Evolutionary conservation across 768 basidiomycete genomes (phyloP).

Genomic region (Leucosporidium creatinivorum): DNA sequence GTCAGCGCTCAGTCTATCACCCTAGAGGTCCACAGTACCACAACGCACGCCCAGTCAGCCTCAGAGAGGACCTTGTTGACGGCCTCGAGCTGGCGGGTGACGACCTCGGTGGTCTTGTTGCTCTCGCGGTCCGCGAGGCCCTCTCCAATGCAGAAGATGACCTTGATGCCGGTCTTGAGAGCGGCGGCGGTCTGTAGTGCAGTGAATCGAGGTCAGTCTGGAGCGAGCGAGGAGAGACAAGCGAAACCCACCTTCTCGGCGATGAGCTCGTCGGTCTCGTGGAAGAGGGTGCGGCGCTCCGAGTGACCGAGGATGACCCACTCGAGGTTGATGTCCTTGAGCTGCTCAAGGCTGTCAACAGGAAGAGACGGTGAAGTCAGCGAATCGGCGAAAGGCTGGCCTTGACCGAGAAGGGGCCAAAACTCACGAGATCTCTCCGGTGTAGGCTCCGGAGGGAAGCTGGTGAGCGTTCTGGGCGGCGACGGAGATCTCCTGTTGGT

Average conservation of each 20-base stretch:
- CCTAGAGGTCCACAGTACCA: background rate
- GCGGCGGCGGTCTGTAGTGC: constrained; percentile 57
- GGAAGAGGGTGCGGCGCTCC: constrained; percentile 87
- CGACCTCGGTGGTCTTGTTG: constrained; percentile 66
- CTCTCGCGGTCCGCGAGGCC: constrained; percentile 79
- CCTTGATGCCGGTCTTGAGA: constrained; percentile 62
- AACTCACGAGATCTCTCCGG: constrained; percentile 85
- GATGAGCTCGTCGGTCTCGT: constrained; percentile 73
- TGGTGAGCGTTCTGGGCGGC: constrained; percentile 87
- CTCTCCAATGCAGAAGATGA: constrained; percentile 96
- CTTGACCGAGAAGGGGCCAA: background rate
- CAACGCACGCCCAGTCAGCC: constrained; percentile 68
- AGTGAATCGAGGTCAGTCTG: background rate
- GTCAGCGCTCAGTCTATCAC: background rate
- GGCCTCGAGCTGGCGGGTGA: constrained; percentile 71
- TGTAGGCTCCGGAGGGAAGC: constrained; percentile 80
- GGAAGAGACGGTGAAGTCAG: background rate
- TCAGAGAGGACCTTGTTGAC: constrained; percentile 55
- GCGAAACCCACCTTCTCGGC: constrained; percentile 56
- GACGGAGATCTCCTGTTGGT: constrained; percentile 55
- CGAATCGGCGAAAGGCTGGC: background rate
- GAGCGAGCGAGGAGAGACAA: background rate
- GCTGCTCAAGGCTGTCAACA: constrained; percentile 62
- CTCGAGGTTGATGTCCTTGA: constrained; percentile 74
- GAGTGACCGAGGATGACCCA: constrained; percentile 97